Base-by-base conservation (phyloP, 2,329 filamentous ascomycete genomes). In the Penicillium thymicola region DNA sequence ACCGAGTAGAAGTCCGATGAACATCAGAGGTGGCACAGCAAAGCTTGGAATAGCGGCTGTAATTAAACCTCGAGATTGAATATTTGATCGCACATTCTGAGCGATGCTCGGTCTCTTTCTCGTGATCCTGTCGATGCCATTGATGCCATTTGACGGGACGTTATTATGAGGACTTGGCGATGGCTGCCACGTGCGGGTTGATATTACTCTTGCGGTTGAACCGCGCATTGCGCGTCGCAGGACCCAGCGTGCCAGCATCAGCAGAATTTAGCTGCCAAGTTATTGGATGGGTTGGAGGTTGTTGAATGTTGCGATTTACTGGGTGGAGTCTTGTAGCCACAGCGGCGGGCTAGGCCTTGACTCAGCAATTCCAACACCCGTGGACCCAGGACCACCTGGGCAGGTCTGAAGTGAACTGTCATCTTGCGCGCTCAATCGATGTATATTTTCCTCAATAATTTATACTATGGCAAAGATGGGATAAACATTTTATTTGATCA, bases 21-120 rank as follows among this genome's bases (percentile, higher is more conserved):
- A 92, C 42, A 90, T 77, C 7, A 82, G 67, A 0, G 89, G 89
- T 8, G 89, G 86, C 4, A 88, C 73, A n/a, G 89, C 72, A 13
- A 82, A 61, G 1, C 75, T 62, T 0, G 78, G 77, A 10, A 82
- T 67, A 18, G 68, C 59, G 4, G 59, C 43, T 2, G 63, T 69
- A 8, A 61, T 51, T 1, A 71, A 27, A 3, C 28, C 38, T 6
- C 67, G 62, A 7, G 58, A 8, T n/a, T 44, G 34, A 2, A 18
- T 10, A 2, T n/a, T 38, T 9, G 16, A 2, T 2, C 4, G n/a
- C 13, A 16, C 10, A 18, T 54, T 32, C 32, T 52, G 55, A 27
- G 25, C 13, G 27, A 59, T 0, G 5, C 10, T 46, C 34, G 38
- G 23, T 38, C 46, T 51, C 38, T 55, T 58, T 32, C 21, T 36